Evolutionary conservation across 2,329 filamentous ascomycete species (phyloP).

Genomic region (Scedosporium dehoogii): DNA sequence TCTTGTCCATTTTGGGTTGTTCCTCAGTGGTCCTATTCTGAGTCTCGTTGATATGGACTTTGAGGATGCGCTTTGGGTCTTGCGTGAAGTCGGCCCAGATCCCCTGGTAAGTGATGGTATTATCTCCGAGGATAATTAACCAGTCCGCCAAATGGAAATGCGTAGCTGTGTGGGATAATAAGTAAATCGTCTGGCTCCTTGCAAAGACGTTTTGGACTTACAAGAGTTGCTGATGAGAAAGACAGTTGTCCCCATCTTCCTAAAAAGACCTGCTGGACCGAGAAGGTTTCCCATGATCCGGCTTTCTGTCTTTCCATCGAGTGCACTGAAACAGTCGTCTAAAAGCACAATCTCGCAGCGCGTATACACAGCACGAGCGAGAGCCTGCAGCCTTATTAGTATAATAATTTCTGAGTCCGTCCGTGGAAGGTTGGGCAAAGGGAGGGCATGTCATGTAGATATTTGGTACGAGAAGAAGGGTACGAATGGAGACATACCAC

Average conservation of each 20-base stretch:
- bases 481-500: neutral
- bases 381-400: neutral
- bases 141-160: too few relatives aligned
- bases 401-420: neutral
- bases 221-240: neutral
- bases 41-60: too few relatives aligned
- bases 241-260: neutral
- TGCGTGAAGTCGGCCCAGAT: too few relatives aligned
- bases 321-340: neutral
- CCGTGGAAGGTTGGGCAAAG: neutral
- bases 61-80: too few relatives aligned
- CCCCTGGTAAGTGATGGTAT: too few relatives aligned
- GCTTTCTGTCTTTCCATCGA: neutral
- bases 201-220: neutral
- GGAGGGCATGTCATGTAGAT: too few relatives aligned
- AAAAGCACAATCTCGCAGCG: neutral
- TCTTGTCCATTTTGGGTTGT: too few relatives aligned
- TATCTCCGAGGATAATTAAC: too few relatives aligned
- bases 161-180: too few relatives aligned
- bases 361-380: neutral
- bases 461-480: too few relatives aligned
- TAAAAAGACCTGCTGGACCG: neutral
- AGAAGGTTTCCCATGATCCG: neutral
- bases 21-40: too few relatives aligned
- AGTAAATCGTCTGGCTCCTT: too few relatives aligned